Evolutionary conservation across 1,284 basidiomycete species (phyloP).

Genomic region (Microbotryum scabiosae): DNA sequence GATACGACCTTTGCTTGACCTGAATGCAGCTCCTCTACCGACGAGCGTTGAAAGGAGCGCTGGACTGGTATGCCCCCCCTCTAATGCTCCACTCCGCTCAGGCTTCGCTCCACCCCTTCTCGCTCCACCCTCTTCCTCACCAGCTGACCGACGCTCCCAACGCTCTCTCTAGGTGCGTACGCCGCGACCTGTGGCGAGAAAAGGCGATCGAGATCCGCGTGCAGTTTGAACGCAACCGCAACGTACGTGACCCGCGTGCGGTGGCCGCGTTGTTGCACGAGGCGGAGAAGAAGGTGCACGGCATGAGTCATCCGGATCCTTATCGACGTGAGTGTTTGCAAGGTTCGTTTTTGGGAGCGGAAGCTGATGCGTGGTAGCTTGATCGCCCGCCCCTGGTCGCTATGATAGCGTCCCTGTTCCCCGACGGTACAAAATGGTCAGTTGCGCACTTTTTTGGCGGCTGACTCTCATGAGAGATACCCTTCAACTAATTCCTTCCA

Average conservation of each 20-base stretch:
- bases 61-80: slow-evolving; percentile 32
- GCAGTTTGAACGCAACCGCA: slow-evolving; percentile 36
- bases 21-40: slow-evolving; percentile 35
- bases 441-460: not conserved
- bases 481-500: too few species aligned
- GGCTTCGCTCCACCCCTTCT: too few species aligned
- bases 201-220: slow-evolving; percentile 38
- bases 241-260: slow-evolving; percentile 37
- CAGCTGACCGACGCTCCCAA: not conserved
- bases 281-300: slow-evolving; percentile 33
- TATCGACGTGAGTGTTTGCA: slow-evolving; percentile 36
- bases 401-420: slow-evolving; percentile 30
- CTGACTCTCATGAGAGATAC: too few species aligned
- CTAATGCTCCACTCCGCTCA: not conserved
- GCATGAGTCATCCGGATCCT: slow-evolving; percentile 35
- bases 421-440: slow-evolving; percentile 36
- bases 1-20: slow-evolving; percentile 1
- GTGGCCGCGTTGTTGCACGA: slow-evolving; percentile 34
- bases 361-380: not conserved
- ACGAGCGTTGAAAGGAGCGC: slow-evolving; percentile 35
- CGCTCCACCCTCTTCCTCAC: not conserved
- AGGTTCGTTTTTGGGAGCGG: too few species aligned
- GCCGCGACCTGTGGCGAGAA: slow-evolving; percentile 34
- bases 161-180: slow-evolving; percentile 30
- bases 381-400: not conserved